These are phyloP conservation scores for Mollisiaceae sp. DNA, from an alignment of 2,329 filamentous ascomycete species.

Conservation along the genomic window DNA sequence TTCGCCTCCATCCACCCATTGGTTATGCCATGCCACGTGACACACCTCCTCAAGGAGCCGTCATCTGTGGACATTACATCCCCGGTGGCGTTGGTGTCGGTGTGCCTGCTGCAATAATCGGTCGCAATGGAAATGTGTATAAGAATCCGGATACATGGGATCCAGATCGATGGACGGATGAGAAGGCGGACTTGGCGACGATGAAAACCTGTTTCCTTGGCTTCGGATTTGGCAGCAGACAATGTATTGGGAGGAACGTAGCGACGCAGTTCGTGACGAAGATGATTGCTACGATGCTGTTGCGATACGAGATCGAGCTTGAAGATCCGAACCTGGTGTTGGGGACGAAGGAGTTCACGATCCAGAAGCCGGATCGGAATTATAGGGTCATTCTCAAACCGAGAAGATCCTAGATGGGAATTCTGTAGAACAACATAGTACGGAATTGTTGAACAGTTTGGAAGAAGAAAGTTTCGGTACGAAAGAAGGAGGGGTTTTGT, in stretches of 20 bases:
- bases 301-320: conserved; percentile 24
- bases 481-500: background rate
- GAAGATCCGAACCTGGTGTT: conserved; percentile 23
- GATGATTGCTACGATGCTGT: conserved; percentile 24
- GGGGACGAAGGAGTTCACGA: conserved; percentile 27
- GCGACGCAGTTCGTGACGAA: conserved; percentile 27
- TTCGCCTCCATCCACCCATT: conserved; percentile 26
- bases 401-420: background rate
- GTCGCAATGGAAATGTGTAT: conserved; percentile 24
- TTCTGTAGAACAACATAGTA: no score
- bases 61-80: conserved; percentile 24
- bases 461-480: background rate
- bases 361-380: conserved; percentile 24
- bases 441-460: background rate
- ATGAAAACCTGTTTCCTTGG: conserved; percentile 30
- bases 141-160: conserved; percentile 17
- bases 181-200: conserved; percentile 13
- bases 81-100: conserved; percentile 25
- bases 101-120: conserved; percentile 25
- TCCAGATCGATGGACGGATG: conserved; percentile 25
- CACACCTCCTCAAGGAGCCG: conserved; percentile 22
- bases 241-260: conserved; percentile 27
- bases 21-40: conserved; percentile 27
- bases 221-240: conserved; percentile 23
- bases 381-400: conserved; percentile 20